Evolutionary conservation across 2,329 filamentous ascomycete genomes (phyloP).

Genomic region (Ophiocordyceps camponoti-saundersi): DNA sequence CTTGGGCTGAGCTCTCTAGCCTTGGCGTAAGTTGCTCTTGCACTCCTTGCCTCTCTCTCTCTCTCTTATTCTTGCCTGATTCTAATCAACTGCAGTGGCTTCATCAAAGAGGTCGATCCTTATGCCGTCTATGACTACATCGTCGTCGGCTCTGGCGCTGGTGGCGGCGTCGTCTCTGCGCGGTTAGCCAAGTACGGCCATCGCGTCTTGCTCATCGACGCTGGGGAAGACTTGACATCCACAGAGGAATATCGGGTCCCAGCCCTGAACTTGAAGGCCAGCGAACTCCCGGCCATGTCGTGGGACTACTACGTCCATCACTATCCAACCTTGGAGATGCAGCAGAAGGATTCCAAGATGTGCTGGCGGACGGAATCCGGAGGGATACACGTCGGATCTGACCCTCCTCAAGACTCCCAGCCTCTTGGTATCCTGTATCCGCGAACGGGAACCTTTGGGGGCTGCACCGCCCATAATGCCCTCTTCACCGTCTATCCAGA

Average conservation of each 20-base stretch:
- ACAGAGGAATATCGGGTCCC: constrained; percentile 20
- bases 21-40: not conserved
- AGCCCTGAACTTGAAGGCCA: constrained; percentile 20
- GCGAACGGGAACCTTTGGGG: constrained; percentile 27
- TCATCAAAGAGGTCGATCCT: not conserved
- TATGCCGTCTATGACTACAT: constrained; percentile 35
- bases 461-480: constrained; percentile 42
- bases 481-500: constrained; percentile 42
- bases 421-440: constrained; percentile 29
- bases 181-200: constrained; percentile 41
- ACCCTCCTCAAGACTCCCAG: constrained; percentile 20
- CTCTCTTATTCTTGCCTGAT: not conserved
- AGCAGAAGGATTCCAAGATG: constrained; percentile 39
- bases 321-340: constrained; percentile 34
- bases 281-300: constrained; percentile 34
- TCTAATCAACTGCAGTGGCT: not conserved
- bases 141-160: constrained; percentile 45
- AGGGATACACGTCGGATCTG: constrained; percentile 23
- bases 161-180: constrained; percentile 39
- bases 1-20: not conserved
- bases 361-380: constrained; percentile 35
- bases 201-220: constrained; percentile 43
- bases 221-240: constrained; percentile 42
- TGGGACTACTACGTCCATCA: constrained; percentile 52
- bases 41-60: not conserved